These are phyloP conservation scores for Claviceps sorghi DNA, from an alignment of 2,329 filamentous ascomycete species.

Conservation along the genomic window DNA sequence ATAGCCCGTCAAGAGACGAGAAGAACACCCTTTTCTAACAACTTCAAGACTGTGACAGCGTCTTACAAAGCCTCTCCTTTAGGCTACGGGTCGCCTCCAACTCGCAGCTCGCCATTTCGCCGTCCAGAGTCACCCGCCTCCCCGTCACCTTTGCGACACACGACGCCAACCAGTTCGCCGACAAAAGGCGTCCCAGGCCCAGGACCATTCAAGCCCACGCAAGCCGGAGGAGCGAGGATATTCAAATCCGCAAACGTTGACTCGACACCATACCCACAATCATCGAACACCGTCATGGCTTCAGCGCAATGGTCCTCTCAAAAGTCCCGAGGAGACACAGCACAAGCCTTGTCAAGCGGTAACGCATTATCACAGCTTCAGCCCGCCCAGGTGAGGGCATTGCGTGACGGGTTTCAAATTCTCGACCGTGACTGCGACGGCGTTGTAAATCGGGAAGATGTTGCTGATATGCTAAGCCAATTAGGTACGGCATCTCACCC, in stretches of 20 bases:
- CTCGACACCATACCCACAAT: slow-evolving; percentile 22
- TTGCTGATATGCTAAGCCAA: slow-evolving; percentile 76
- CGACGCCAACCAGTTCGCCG: slow-evolving; percentile 49
- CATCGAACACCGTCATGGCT: slow-evolving; percentile 18
- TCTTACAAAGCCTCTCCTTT: slow-evolving; percentile 58
- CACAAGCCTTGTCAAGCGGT: slow-evolving; percentile 26
- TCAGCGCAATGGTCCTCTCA: slow-evolving; percentile 23
- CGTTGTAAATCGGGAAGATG: slow-evolving; percentile 64
- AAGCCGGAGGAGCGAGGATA: slow-evolving; percentile 13
- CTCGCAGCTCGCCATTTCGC: slow-evolving; percentile 49
- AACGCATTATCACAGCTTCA: slow-evolving; percentile 59
- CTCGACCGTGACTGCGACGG: slow-evolving; percentile 83
- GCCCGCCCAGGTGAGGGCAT: slow-evolving; percentile 66
- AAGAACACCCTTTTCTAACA: slow-evolving; percentile 15
- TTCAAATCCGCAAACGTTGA: slow-evolving; percentile 17
- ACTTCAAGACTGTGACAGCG: slow-evolving; percentile 33
- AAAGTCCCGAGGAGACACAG: slow-evolving; percentile 15
- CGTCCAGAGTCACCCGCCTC: slow-evolving; percentile 49
- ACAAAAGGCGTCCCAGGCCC: slow-evolving; percentile 25
- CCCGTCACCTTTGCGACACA: slow-evolving; percentile 48
- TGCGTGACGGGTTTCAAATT: slow-evolving; percentile 88
- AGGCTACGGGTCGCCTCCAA: slow-evolving; percentile 50
- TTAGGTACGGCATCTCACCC: slow-evolving; percentile 40
- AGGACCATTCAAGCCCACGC: slow-evolving; percentile 20
- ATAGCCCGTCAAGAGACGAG: slow-evolving; percentile 9